Base-by-base conservation (phyloP, 164 flowering plant genomes). In the Annona cherimola region DNA sequence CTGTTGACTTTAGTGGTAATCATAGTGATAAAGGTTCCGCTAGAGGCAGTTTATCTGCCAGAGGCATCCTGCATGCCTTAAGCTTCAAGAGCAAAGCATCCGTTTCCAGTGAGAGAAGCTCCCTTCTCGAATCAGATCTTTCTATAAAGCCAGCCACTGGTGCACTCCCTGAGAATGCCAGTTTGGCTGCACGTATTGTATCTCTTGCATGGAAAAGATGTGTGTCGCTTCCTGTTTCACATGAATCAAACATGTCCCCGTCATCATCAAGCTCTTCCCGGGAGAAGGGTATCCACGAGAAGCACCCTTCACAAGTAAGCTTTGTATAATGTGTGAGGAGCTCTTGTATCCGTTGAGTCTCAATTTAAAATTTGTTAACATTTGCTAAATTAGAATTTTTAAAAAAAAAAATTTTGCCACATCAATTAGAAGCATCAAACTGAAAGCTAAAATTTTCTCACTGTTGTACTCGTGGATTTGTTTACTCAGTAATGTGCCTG, bases 191-290 rank as follows among this genome's bases (percentile, higher is more conserved):
- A 72, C 14, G 77, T 12, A 39, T 69, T 57, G 68, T 89, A 7
- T 39, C 74, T 1, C 67, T 80, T 44, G 55, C 82, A 46, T 85
- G 94, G 94, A 72, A 84, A 79, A 87, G 87, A 79, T 86, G 92
- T 82, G 61, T 82, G 2, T 93, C 98, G 42, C 93, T 93, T 73
- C 98, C 97, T 54, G 89, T 83, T 66, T 82, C 86, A 55, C 93
- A 69, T 19, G 87, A 82, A 63, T 71, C 89, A 45, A 76, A 78
- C 55, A 71, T 84, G 80, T 82, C 95, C 50, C 89, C 95, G 62
- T 79, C 81, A 35, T 70, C 78, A 78, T 9, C 82, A 8, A 71
- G 76, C 5, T 87, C 90, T 63, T 45, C 74, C 7, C 84, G 88
- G 64, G 85, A 88, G 63, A 85, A 82, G 69, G 59, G 73, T 45